Percentiles rank a stretch among this genome's conserved stretches.
These are phyloP conservation scores for Microcera coccophila DNA, from an alignment of 2,329 filamentous ascomycete species.

Conservation along the genomic window DNA sequence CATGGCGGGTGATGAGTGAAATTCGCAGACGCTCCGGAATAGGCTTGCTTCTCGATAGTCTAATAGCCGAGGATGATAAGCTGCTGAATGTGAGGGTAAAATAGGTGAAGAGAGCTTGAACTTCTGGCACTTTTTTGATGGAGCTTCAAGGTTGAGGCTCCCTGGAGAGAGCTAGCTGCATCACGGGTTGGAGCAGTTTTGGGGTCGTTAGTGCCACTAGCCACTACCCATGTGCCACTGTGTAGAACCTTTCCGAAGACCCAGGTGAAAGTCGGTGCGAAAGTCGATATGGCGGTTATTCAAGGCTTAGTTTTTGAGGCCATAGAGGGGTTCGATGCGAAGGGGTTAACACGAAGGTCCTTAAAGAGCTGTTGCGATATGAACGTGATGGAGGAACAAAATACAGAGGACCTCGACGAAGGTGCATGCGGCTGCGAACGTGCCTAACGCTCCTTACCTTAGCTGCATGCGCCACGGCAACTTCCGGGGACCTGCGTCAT, in stretches of 20 bases:
- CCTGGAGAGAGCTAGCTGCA: conserved; percentile 2
- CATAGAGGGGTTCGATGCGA: too few relatives aligned
- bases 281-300: too few relatives aligned
- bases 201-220: not conserved
- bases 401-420: too few relatives aligned
- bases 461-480: not conserved
- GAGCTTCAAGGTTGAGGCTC: conserved; percentile 13
- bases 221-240: too few relatives aligned
- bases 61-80: not conserved
- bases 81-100: not conserved
- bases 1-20: conserved; percentile 42
- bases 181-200: conserved; percentile 9
- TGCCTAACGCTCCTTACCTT: too few relatives aligned
- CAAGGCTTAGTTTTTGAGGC: too few relatives aligned
- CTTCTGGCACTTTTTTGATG: conserved; percentile 3
- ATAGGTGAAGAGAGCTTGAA: not conserved
- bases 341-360: too few relatives aligned
- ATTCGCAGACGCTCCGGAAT: not conserved
- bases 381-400: too few relatives aligned
- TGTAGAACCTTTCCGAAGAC: too few relatives aligned
- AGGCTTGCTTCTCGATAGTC: not conserved
- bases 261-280: too few relatives aligned
- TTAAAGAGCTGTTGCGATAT: too few relatives aligned
- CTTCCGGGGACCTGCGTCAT: conserved; percentile 30
- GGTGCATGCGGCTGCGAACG: too few relatives aligned